These are phyloP conservation scores for Pichiaceae sp. DNA, from an alignment of 1,139 yeast genomes.

Conservation along the genomic window DNA sequence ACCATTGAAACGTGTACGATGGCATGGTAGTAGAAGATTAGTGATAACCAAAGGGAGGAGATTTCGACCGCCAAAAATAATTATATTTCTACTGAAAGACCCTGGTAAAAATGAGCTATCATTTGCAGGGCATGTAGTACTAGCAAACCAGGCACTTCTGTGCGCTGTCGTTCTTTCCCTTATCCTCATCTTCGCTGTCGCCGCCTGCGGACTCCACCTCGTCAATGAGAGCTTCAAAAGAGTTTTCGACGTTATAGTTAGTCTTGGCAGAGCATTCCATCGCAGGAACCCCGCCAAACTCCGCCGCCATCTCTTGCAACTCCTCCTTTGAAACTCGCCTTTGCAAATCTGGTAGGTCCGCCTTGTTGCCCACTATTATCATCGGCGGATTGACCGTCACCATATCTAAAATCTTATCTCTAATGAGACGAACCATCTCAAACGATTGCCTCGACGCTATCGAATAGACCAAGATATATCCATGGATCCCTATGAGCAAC, in stretches of 20 bases:
- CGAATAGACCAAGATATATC: constrained; percentile 75
- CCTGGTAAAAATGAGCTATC: too few species aligned
- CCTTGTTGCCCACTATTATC: constrained; percentile 78
- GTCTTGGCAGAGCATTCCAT: constrained; percentile 76
- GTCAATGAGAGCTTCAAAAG: constrained; percentile 60
- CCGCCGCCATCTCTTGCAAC: constrained; percentile 55
- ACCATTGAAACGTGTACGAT: constrained; percentile 16
- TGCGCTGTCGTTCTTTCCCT: not conserved
- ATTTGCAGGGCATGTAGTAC: too few species aligned
- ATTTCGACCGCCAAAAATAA: too few species aligned
- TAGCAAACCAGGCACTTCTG: not conserved
- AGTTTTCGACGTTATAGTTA: constrained; percentile 54
- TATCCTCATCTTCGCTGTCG: constrained; percentile 4
- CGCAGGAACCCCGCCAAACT: constrained; percentile 44
- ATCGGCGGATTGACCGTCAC: constrained; percentile 60
- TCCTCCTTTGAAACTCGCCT: constrained; percentile 60
- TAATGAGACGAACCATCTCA: constrained; percentile 66
- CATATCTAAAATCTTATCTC: constrained; percentile 77
- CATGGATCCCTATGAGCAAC: constrained; percentile 78
- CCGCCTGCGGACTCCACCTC: constrained; percentile 47
- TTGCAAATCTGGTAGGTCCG: constrained; percentile 51
- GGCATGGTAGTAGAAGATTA: constrained; percentile 9
- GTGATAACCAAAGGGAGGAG: not conserved
- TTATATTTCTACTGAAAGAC: too few species aligned
- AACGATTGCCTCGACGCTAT: constrained; percentile 75